Conservation (phyloP, 805 yeast genomes). For the Clavispora phyllophila region DNA sequence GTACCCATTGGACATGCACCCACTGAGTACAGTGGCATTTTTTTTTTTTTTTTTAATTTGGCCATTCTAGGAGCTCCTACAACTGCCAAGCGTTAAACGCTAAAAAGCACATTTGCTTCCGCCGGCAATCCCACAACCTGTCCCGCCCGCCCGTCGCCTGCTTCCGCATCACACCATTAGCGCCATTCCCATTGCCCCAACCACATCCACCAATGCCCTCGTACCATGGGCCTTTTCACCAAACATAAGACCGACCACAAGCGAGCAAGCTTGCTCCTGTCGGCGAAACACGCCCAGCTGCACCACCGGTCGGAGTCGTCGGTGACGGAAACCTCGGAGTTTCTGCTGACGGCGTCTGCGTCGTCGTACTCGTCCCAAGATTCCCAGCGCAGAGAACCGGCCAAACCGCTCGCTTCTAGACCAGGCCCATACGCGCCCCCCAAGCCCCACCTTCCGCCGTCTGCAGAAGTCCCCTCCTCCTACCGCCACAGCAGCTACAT, state of each 20-base stretch:
- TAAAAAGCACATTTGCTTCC: background rate
- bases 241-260: constrained; percentile 13
- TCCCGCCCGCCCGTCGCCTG: no score
- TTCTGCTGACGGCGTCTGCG: constrained; percentile 27
- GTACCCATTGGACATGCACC: background rate
- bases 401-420: background rate
- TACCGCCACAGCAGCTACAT: constrained; percentile 1
- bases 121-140: no score
- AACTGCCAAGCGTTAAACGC: background rate
- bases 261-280: constrained; percentile 1
- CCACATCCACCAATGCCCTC: background rate
- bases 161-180: no score
- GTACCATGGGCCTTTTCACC: constrained; percentile 20
- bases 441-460: background rate
- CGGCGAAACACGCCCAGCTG: background rate
- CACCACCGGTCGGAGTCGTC: constrained; percentile 1
- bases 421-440: background rate
- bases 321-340: constrained; percentile 28
- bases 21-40: background rate
- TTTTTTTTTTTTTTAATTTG: background rate
- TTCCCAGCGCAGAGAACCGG: background rate
- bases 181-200: background rate
- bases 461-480: background rate
- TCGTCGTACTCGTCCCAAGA: constrained; percentile 25
- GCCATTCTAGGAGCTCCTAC: background rate